Evolutionary conservation across 805 yeast species (phyloP).

Genomic region (Hanseniaspora nectarophila): DNA sequence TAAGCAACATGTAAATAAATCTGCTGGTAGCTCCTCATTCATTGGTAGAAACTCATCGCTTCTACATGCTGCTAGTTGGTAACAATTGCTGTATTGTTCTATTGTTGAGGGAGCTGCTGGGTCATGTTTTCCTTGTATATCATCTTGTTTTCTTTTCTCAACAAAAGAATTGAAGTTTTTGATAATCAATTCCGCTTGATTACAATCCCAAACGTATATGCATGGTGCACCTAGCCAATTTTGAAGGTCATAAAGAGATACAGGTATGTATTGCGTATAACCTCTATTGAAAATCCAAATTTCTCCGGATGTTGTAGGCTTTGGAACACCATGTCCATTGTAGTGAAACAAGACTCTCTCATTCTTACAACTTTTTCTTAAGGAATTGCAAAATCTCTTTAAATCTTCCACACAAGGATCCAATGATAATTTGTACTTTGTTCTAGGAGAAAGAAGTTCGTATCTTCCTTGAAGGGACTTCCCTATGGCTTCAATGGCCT

Average conservation of each 20-base stretch:
- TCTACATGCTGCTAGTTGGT: slow-evolving; percentile 85
- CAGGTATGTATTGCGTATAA: slow-evolving; percentile 94
- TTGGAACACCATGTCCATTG: slow-evolving; percentile 97
- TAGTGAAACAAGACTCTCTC: slow-evolving; percentile 89
- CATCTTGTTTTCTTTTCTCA: slow-evolving; percentile 79
- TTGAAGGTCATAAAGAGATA: slow-evolving; percentile 85
- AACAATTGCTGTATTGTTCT: slow-evolving; percentile 61
- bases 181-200: slow-evolving; percentile 86
- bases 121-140: slow-evolving; percentile 45
- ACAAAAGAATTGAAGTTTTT: slow-evolving; percentile 81
- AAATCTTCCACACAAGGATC: slow-evolving; percentile 96
- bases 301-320: slow-evolving; percentile 91
- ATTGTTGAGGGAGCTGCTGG: slow-evolving; percentile 34
- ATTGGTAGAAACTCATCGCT: slow-evolving; percentile 78
- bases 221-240: slow-evolving; percentile 98
- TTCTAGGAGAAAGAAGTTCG: slow-evolving; percentile 74
- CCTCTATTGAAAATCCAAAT: slow-evolving; percentile 97
- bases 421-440: slow-evolving; percentile 77
- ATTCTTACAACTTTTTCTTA: slow-evolving; percentile 82
- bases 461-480: slow-evolving; percentile 78
- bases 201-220: slow-evolving; percentile 87
- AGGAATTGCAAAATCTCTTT: slow-evolving; percentile 76
- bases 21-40: slow-evolving; percentile 93
- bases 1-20: slow-evolving; percentile 84
- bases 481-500: slow-evolving; percentile 84